Conservation (phyloP, 495 filamentous ascomycete species). For the Talaromyces nanjingensis region DNA sequence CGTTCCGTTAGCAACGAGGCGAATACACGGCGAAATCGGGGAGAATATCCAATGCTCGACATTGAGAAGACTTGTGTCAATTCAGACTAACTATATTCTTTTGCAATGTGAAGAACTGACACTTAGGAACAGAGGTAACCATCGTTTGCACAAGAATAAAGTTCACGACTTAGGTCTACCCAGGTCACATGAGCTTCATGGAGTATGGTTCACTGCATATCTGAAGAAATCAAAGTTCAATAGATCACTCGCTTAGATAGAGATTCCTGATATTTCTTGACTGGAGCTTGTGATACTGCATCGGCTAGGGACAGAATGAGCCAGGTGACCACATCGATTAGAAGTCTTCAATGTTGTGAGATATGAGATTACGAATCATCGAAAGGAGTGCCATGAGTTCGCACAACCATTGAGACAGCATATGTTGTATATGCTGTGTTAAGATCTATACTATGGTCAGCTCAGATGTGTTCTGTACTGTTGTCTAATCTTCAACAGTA, state of each 20-base stretch:
- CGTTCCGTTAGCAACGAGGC: not conserved
- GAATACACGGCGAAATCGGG: not conserved
- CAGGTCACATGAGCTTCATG: not conserved
- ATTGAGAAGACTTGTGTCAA: not conserved
- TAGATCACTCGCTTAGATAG: not conserved
- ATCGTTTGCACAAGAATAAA: not conserved
- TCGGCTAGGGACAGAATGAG: not conserved
- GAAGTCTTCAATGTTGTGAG: not conserved
- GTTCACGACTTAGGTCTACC: not conserved
- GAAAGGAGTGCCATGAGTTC: not conserved
- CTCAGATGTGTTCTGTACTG: not conserved
- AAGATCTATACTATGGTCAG: not conserved
- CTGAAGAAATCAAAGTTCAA: not conserved
- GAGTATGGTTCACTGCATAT: not conserved
- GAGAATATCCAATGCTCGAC: not conserved
- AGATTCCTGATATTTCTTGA: not conserved
- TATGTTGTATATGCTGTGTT: not conserved
- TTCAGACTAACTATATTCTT: no score
- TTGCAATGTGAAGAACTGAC: not conserved
- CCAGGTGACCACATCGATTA: not conserved
- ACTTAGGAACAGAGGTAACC: not conserved
- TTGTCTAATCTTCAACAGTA: not conserved
- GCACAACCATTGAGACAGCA: not conserved
- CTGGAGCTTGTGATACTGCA: not conserved
- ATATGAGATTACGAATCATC: not conserved